These are phyloP conservation scores for Coemansia sp. DNA, from an alignment of 192 early-diverging fungal species.

Conservation along the genomic window DNA sequence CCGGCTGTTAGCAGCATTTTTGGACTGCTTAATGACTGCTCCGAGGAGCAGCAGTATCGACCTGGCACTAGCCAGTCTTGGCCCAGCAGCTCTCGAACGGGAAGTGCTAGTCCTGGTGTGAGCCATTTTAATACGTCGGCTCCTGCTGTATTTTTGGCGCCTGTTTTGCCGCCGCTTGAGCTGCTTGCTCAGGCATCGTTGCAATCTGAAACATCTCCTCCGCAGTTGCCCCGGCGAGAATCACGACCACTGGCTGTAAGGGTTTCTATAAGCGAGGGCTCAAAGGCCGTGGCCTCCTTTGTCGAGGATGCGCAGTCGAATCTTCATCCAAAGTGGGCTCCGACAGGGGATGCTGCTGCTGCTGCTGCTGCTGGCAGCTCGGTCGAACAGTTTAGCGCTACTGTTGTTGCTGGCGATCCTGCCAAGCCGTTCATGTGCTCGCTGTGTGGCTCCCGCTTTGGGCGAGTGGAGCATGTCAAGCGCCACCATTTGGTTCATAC, in stretches of 20 bases:
- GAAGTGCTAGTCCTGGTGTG: not conserved
- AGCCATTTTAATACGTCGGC: not conserved
- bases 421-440: slow-evolving; percentile 51
- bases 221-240: not conserved
- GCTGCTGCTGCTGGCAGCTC: too few relatives aligned
- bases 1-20: slow-evolving; percentile 28
- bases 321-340: not conserved
- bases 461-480: slow-evolving; percentile 52
- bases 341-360: not conserved
- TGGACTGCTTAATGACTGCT: slow-evolving; percentile 20
- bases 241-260: not conserved
- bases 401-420: slow-evolving; percentile 21
- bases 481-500: slow-evolving; percentile 56
- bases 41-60: not conserved
- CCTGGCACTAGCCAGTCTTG: not conserved
- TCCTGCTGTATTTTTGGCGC: not conserved
- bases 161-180: slow-evolving; percentile 23
- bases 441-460: slow-evolving; percentile 59
- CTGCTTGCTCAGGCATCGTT: slow-evolving; percentile 37
- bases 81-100: not conserved
- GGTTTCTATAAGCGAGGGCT: not conserved
- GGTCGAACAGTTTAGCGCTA: slow-evolving; percentile 1
- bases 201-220: not conserved
- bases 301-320: not conserved
- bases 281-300: not conserved